Evolutionary conservation across 306 rosid species (phyloP), one percentile per base, ranked within the genome.

Genomic region (Purshia tridentata): DNA sequence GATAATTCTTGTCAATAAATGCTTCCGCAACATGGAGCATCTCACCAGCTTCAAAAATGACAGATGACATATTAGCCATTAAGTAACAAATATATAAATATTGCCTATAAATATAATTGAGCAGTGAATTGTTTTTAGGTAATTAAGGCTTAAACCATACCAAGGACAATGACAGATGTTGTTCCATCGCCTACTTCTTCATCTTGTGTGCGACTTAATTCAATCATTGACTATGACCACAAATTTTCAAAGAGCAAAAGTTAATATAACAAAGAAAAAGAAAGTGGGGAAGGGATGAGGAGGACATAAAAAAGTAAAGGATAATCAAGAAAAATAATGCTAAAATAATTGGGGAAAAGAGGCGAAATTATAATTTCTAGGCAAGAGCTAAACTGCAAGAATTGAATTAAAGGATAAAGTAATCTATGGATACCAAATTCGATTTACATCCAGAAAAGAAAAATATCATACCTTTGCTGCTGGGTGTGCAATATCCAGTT

Each of bases 111-210:
- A 49, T 64, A 57, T 29, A 56, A 61, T 44, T 64, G 46, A 51
- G 6, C 63, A 13, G 3, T 37, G n/a, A 22, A 29, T 56, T 56
- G 44, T 3, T 41, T 22, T 12, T 18, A 16, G 45, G 55, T 72
- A 8, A 65, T 6, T 16, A 9, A 52, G 5, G 47, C 46, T 44
- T 11, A 69, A 70, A 62, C 72, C 88, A 78, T 83, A 94, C 98
- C 98, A 70, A 94, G 98, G 73, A 94, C 89, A 55, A 94, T 94
- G 72, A 94, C 98, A 45, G 97, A 94, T 48, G 98, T 93, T 20
- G 98, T 93, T 82, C 98, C 98, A 81, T 93, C 98, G 67, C 98
- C 98, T 4, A 93, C 98, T 90, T 93, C 98, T 74, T 93, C 97
- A 50, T 94, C 98, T 85, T 94, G 98, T 37, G 97, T 88, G 61